These are phyloP conservation scores for Cornus suecica DNA, from an alignment of 148 eudicot genomes.

Conservation along the genomic window DNA sequence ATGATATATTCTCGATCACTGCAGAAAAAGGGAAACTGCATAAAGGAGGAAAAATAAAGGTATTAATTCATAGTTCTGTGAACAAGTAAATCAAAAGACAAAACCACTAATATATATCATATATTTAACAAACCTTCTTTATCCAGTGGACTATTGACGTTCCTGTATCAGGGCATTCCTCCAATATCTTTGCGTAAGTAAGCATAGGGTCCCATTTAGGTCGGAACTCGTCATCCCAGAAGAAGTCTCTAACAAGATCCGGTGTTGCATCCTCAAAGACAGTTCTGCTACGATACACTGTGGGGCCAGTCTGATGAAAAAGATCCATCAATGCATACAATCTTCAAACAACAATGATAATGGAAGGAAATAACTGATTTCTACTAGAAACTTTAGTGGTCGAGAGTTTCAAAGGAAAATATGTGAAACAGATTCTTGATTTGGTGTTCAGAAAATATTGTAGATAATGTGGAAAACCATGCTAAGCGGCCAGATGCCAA, in stretches of 20 bases:
- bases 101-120: not conserved
- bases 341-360: conserved; percentile 1
- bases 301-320: conserved; percentile 57
- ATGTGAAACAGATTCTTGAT: not conserved
- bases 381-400: not conserved
- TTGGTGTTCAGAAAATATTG: not conserved
- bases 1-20: conserved; percentile 97
- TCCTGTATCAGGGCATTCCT: conserved; percentile 74
- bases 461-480: not conserved
- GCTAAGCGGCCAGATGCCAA: not conserved
- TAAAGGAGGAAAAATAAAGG: conserved; percentile 14
- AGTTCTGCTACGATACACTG: conserved; percentile 77
- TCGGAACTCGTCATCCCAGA: conserved; percentile 97
- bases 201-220: conserved; percentile 99
- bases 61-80: not conserved
- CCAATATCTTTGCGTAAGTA: conserved; percentile 61
- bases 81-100: not conserved
- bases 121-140: conserved; percentile 57
- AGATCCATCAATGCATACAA: conserved; percentile 4
- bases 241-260: conserved; percentile 92
- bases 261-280: conserved; percentile 86
- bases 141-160: conserved; percentile 78
- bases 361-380: not conserved
- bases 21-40: conserved; percentile 98
- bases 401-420: not conserved